Evolutionary conservation across 2,329 filamentous ascomycete genomes (phyloP).

Genomic region (Reticulascus tulasneorum): DNA sequence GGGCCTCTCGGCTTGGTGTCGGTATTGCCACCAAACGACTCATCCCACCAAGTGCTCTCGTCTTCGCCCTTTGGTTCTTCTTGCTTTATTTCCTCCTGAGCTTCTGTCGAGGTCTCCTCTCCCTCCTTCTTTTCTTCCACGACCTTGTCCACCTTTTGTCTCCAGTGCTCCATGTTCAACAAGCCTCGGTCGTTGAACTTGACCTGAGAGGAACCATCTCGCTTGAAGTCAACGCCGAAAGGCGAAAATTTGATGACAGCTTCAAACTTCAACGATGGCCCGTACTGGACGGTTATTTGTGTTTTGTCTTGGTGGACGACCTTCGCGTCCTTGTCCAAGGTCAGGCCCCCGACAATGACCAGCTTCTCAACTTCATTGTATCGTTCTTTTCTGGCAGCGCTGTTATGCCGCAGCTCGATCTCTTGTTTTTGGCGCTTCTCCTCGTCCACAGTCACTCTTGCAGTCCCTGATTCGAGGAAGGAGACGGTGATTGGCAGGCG

Average conservation of each 20-base stretch:
- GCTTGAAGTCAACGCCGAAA: constrained; percentile 80
- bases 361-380: constrained; percentile 90
- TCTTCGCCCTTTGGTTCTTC: constrained; percentile 56
- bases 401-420: constrained; percentile 81
- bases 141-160: constrained; percentile 70
- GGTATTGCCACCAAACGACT: constrained; percentile 90
- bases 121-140: constrained; percentile 50
- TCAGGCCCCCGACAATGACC: constrained; percentile 78
- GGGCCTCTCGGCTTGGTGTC: constrained; percentile 94
- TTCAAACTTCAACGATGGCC: constrained; percentile 70
- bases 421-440: constrained; percentile 85
- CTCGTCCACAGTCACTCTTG: constrained; percentile 86
- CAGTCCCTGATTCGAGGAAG: constrained; percentile 85
- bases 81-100: constrained; percentile 31
- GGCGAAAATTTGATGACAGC: constrained; percentile 80
- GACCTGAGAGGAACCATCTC: constrained; percentile 77
- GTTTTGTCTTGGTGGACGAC: constrained; percentile 61
- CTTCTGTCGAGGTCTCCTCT: constrained; percentile 27
- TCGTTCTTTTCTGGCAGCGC: constrained; percentile 80
- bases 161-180: constrained; percentile 94
- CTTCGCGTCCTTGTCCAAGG: constrained; percentile 67
- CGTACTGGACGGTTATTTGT: constrained; percentile 75
- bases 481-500: constrained; percentile 79
- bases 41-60: constrained; percentile 96
- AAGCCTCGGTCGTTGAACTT: constrained; percentile 87